Evolutionary conservation across 192 early-diverging fungal genomes (phyloP).

Genomic region (Backusella sp.): DNA sequence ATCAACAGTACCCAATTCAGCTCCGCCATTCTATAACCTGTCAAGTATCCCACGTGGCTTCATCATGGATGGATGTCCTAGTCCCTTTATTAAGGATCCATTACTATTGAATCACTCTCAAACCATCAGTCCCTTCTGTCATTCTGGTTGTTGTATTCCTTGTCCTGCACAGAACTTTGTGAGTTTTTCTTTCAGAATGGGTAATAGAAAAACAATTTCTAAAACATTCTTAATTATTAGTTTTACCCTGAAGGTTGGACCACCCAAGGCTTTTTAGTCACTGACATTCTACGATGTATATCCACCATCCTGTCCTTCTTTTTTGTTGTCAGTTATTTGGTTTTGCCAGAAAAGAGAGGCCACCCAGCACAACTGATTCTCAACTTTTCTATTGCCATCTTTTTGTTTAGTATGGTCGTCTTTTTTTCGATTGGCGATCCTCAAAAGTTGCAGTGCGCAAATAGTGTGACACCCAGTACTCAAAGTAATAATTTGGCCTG

Average conservation of each 20-base stretch:
- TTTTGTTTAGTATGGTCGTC: slow-evolving; percentile 45
- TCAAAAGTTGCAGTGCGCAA: slow-evolving; percentile 41
- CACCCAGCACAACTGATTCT: slow-evolving; percentile 52
- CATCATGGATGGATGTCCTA: slow-evolving; percentile 31
- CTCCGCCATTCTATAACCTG: slow-evolving; percentile 23
- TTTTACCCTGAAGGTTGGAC: slow-evolving; percentile 41
- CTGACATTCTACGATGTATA: slow-evolving; percentile 40
- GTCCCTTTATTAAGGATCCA: slow-evolving; percentile 43
- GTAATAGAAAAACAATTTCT: no score
- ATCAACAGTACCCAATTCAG: not conserved
- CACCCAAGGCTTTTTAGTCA: slow-evolving; percentile 40
- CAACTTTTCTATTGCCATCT: slow-evolving; percentile 43
- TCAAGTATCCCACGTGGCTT: slow-evolving; percentile 6
- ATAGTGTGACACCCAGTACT: slow-evolving; percentile 33
- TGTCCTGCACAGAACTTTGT: slow-evolving; percentile 47
- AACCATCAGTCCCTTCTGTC: slow-evolving; percentile 27
- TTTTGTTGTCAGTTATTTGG: slow-evolving; percentile 44
- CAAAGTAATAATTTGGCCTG: slow-evolving; percentile 49
- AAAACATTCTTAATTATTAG: not conserved
- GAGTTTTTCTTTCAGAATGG: not conserved
- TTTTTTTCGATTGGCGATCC: slow-evolving; percentile 47
- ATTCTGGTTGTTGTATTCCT: slow-evolving; percentile 50
- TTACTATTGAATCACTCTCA: slow-evolving; percentile 15
- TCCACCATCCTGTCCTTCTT: slow-evolving; percentile 40
- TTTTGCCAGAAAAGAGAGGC: slow-evolving; percentile 43